These are phyloP conservation scores for Metroxylon sagu DNA, from an alignment of 176 grass and related monocot genomes.

Conservation along the genomic window DNA sequence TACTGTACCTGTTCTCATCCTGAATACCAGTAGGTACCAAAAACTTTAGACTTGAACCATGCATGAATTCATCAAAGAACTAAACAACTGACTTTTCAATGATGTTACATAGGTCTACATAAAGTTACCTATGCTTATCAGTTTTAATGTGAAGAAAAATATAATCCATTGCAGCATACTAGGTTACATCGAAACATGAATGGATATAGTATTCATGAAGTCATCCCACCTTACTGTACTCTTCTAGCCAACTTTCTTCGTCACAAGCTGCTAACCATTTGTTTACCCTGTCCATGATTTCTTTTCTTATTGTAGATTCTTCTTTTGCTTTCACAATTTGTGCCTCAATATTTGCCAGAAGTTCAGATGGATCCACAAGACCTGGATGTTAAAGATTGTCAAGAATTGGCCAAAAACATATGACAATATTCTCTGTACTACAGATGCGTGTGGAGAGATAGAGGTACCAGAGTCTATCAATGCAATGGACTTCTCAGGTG, in stretches of 20 bases:
- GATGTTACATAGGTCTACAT: too few relatives aligned
- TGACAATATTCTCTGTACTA: too few relatives aligned
- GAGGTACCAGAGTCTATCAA: constrained; percentile 82
- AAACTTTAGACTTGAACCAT: too few relatives aligned
- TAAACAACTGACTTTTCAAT: too few relatives aligned
- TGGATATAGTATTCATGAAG: too few relatives aligned
- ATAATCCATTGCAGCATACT: too few relatives aligned
- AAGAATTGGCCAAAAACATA: background rate
- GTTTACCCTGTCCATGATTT: constrained; percentile 70
- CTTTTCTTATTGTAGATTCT: constrained; percentile 68
- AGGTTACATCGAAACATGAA: too few relatives aligned
- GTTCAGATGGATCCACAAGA: constrained; percentile 89
- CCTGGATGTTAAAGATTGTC: constrained; percentile 35
- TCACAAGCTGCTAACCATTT: constrained; percentile 82
- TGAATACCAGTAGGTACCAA: constrained; percentile 8
- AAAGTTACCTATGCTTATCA: too few relatives aligned
- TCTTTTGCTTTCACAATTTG: constrained; percentile 77
- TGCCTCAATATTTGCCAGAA: constrained; percentile 73
- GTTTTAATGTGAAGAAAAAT: too few relatives aligned
- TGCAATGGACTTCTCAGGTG: constrained; percentile 69
- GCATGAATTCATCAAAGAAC: too few relatives aligned
- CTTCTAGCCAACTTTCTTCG: constrained; percentile 97
- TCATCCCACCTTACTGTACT: constrained; percentile 63
- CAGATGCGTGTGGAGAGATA: background rate
- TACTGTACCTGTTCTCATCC: constrained; percentile 80